A percentile compares a stretch with the other conserved stretches of the same genome.
phyloP scores from a whole-genome alignment of 331 rosid genomes.

The Phaseolus coccineus region DNA sequence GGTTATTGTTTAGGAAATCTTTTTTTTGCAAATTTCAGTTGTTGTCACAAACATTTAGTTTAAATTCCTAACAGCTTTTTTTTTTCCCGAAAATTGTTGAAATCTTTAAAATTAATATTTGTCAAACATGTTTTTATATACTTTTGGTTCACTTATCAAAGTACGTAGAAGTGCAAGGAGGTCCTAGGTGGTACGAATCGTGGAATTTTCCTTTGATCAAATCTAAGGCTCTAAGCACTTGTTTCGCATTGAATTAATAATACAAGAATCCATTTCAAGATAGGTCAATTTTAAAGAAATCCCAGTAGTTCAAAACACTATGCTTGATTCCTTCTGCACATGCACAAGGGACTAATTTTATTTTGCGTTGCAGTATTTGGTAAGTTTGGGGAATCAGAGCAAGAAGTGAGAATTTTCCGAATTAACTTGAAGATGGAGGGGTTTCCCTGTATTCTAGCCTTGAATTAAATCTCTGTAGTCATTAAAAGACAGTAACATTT shows the following conservation, averaged over 20 bases:
- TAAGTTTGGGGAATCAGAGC: background rate
- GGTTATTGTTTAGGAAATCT: no score
- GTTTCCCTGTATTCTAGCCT: background rate
- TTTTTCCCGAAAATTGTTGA: no score
- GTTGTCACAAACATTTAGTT: no score
- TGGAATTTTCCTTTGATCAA: constrained; percentile 11
- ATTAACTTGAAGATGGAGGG: background rate
- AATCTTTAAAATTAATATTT: no score
- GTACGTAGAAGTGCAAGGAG: background rate
- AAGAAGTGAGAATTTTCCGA: background rate
- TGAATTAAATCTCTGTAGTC: background rate
- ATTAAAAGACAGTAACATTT: background rate
- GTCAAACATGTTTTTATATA: background rate
- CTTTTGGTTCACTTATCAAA: constrained; percentile 3
- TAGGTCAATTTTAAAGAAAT: background rate
- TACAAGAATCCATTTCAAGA: background rate
- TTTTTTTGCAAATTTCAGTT: no score
- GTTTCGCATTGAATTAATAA: background rate
- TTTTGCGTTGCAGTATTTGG: background rate
- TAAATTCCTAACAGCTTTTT: no score
- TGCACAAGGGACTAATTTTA: background rate
- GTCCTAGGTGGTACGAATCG: background rate
- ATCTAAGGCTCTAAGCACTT: background rate
- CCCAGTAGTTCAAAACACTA: background rate
- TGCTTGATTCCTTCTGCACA: background rate